Base-by-base conservation (phyloP, 2,329 filamentous ascomycete genomes). In the Trichophaea hybrida region DNA sequence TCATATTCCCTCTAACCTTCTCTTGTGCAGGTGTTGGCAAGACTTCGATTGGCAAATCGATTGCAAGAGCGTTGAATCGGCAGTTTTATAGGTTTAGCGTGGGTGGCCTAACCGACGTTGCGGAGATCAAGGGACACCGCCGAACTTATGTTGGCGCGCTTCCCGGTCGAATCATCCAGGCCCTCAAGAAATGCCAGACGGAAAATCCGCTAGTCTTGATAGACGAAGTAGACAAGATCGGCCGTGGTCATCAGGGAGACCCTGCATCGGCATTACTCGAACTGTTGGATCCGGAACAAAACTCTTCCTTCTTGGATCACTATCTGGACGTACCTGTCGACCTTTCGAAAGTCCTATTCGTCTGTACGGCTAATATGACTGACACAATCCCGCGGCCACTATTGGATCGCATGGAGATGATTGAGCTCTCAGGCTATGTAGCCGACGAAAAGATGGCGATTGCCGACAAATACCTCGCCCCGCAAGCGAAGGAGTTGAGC, bases 401-500 rank as follows among this genome's bases (percentile, higher is more conserved):
- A 0, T 79, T 97, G 13, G 93, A 98, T 71, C 85, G 93, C 67
- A 98, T 98, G 93, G 93, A 98, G 72, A 82, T 97, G 69, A 98
- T 98, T 67, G 83, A 94, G 64, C 79, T 98, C 1, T 97, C 91
- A 38, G 93, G 93, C 8, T 98, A 98, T 70, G 91, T 98, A 55
- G 84, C 91, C 0, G 91, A 98, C 66, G 93, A 98, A 78, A 98
- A 98, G 79, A 96, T 94, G 83, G 91, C 93, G 2, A 98, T 98
- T 69, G 93, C 93, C 2, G 85, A 98, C 71, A 81, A 82, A 65
- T 98, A 98, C 70, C 80, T 98, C 32, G 87, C 88, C 0, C 93
- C 93, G 6, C 85, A 88, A 52, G 93, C 94, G n/a, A 94, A 94
- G 73, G 90, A 96, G 64, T 77, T 94, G 60, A 91, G 88, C 40